Evolutionary conservation across 345 rosid species (phyloP).

Genomic region (Melaleuca alternifolia): DNA sequence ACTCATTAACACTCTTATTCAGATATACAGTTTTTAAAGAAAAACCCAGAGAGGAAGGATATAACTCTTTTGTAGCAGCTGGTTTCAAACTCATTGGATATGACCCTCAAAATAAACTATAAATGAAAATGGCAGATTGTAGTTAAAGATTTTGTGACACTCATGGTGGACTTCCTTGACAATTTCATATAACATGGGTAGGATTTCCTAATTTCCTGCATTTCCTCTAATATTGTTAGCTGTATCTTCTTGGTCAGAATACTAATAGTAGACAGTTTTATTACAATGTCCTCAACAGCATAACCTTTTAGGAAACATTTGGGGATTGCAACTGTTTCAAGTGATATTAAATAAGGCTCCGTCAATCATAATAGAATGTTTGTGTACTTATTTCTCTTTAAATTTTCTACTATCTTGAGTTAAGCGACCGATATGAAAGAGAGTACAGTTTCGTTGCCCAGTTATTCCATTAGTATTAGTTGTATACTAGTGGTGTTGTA

Average conservation of each 20-base stretch:
- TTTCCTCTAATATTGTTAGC: neutral
- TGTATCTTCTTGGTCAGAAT: neutral
- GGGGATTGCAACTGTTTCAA: neutral
- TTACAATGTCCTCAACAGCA: neutral
- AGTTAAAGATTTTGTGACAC: no score
- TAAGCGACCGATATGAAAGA: no score
- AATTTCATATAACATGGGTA: neutral
- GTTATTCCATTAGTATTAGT: no score
- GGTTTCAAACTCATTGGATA: constrained; percentile 76
- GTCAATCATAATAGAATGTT: no score
- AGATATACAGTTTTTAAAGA: constrained; percentile 58
- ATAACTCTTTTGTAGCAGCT: constrained; percentile 55
- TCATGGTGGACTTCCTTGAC: no score
- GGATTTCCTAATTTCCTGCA: neutral
- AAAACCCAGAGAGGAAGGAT: constrained; percentile 67
- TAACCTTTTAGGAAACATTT: neutral
- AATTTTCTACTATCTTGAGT: neutral
- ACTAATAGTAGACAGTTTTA: neutral
- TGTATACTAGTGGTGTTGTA: no score
- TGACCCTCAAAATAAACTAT: constrained; percentile 83
- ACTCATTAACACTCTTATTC: neutral
- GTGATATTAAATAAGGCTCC: neutral
- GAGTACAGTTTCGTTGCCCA: no score
- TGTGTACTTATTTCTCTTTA: neutral
- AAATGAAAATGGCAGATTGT: constrained; percentile 84